These are phyloP conservation scores for Ophiostoma novo-ulmi DNA, from an alignment of 2,329 filamentous ascomycete genomes.

Conservation along the genomic window DNA sequence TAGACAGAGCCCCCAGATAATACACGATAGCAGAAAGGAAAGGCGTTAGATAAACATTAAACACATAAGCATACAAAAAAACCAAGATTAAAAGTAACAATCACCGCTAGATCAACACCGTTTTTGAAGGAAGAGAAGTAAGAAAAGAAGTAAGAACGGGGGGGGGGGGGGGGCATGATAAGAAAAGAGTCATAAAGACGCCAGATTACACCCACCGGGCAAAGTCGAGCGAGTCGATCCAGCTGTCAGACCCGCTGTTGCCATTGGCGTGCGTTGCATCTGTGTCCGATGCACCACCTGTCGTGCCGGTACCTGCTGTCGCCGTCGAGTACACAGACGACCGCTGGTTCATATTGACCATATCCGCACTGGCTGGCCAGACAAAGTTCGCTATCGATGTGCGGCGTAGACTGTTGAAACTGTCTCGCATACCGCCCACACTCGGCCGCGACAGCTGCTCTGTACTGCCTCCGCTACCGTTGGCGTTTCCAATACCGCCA, in stretches of 20 bases:
- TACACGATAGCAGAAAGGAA: not conserved
- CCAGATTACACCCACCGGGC: slow-evolving; percentile 40
- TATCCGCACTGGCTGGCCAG: slow-evolving; percentile 45
- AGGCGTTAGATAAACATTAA: not conserved
- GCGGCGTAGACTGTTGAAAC: slow-evolving; percentile 55
- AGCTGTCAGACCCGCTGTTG: slow-evolving; percentile 32
- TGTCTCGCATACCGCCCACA: slow-evolving; percentile 52
- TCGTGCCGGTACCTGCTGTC: slow-evolving; percentile 35
- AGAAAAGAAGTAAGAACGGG: not conserved
- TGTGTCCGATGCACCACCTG: slow-evolving; percentile 31
- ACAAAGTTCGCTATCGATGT: slow-evolving; percentile 64
- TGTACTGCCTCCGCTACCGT: slow-evolving; percentile 18
- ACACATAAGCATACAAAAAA: not conserved
- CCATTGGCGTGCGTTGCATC: slow-evolving; percentile 40
- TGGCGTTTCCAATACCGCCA: slow-evolving; percentile 6
- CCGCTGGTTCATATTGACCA: slow-evolving; percentile 50
- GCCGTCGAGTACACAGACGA: slow-evolving; percentile 54
- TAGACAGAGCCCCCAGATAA: slow-evolving; percentile 25
- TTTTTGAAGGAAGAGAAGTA: not conserved
- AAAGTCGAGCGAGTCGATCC: slow-evolving; percentile 47
- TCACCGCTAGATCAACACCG: slow-evolving; percentile 3
- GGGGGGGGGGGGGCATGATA: not conserved
- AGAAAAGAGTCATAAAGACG: not conserved
- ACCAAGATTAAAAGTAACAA: not conserved
- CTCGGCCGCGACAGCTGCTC: slow-evolving; percentile 21